Percentiles rank a stretch among this genome's conserved stretches.
Conservation (phyloP, 1,139 yeast genomes). For the Sugiyamaella xylanicola region DNA sequence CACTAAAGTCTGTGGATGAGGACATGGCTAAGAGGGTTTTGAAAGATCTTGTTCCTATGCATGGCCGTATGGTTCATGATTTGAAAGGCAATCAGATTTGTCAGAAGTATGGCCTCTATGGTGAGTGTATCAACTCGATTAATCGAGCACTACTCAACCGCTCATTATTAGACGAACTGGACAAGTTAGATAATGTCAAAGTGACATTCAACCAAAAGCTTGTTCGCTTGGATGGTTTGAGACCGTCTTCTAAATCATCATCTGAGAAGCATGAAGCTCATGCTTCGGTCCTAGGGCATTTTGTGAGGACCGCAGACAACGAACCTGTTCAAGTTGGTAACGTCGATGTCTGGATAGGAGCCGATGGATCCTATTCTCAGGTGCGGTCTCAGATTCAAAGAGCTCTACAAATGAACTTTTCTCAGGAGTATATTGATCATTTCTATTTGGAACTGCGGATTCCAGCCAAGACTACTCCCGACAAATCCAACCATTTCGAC, state of each 20-base stretch:
- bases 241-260: constrained; percentile 16
- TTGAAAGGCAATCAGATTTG: constrained; percentile 61
- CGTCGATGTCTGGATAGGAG: constrained; percentile 70
- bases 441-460: constrained; percentile 80
- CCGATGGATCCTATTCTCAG: constrained; percentile 85
- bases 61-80: constrained; percentile 88
- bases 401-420: constrained; percentile 62
- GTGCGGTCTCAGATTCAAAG: constrained; percentile 72
- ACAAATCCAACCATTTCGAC: constrained; percentile 1
- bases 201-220: constrained; percentile 64
- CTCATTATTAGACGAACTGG: constrained; percentile 63
- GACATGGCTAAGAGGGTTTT: constrained; percentile 59
- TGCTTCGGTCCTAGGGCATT: constrained; percentile 4
- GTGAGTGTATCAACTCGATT: constrained; percentile 83
- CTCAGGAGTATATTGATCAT: constrained; percentile 81
- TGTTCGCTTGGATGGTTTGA: constrained; percentile 41
- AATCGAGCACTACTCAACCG: constrained; percentile 73
- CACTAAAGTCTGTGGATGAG: constrained; percentile 63
- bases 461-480: constrained; percentile 45
- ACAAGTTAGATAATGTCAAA: constrained; percentile 47
- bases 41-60: constrained; percentile 74
- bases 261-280: not conserved
- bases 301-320: constrained; percentile 3
- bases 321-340: constrained; percentile 28
- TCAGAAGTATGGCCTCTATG: constrained; percentile 79